Conservation (phyloP, 495 filamentous ascomycete species). For the Penicillium parvum region DNA sequence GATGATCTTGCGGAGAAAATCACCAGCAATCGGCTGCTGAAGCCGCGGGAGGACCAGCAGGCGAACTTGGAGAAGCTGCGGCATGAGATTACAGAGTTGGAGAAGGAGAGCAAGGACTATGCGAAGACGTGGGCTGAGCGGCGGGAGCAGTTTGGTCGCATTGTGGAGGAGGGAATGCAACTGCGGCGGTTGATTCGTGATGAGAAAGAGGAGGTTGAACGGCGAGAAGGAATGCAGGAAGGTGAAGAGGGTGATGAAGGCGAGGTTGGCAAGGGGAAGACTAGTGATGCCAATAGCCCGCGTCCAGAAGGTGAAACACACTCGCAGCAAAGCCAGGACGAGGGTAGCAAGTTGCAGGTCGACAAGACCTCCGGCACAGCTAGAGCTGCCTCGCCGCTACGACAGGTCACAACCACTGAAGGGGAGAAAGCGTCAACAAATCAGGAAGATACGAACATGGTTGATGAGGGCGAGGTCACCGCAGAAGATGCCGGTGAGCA, state of each 20-base stretch:
- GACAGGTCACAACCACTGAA: conserved; percentile 31
- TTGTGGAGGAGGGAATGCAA: conserved; percentile 87
- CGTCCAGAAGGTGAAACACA: conserved; percentile 53
- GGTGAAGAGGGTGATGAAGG: conserved; percentile 71
- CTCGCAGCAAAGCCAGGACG: conserved; percentile 45
- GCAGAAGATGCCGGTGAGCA: conserved; percentile 36
- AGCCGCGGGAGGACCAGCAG: conserved; percentile 77
- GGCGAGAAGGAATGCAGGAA: conserved; percentile 73
- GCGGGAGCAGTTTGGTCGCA: conserved; percentile 79
- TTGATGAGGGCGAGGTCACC: conserved; percentile 62
- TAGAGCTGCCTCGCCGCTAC: conserved; percentile 38
- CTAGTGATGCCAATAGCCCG: conserved; percentile 61
- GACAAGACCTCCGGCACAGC: conserved; percentile 28
- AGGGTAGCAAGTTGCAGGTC: conserved; percentile 36
- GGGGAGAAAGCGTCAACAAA: conserved; percentile 30
- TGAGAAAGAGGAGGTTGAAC: conserved; percentile 85
- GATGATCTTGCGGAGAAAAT: conserved; percentile 84
- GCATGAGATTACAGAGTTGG: conserved; percentile 81
- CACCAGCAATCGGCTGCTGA: conserved; percentile 71
- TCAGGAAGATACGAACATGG: conserved; percentile 52
- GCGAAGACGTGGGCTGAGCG: conserved; percentile 80
- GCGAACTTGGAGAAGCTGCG: conserved; percentile 73
- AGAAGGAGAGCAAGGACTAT: conserved; percentile 78
- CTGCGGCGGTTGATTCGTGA: conserved; percentile 83
- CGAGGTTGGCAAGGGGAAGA: conserved; percentile 48